phyloP scores from a whole-genome alignment of 331 rosid species.

The Acacia pycnantha region DNA sequence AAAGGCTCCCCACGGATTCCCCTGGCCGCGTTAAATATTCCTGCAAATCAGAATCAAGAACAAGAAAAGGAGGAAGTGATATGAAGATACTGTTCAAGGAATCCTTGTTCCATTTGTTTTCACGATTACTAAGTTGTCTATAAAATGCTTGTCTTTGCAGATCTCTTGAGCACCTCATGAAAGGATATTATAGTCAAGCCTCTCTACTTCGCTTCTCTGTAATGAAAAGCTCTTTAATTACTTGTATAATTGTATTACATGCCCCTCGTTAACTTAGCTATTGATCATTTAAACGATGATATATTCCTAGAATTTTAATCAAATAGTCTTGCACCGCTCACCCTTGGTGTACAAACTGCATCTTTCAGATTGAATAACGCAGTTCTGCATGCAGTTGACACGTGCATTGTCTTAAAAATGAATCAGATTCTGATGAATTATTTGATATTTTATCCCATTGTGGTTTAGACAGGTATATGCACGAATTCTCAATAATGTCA shows the following conservation, averaged over 20 bases:
- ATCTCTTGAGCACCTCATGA: constrained; percentile 26
- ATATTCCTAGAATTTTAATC: constrained; percentile 37
- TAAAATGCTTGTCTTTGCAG: constrained; percentile 30
- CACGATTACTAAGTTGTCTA: constrained; percentile 29
- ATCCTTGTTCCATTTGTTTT: constrained; percentile 19
- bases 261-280: constrained; percentile 15
- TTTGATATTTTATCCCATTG: constrained; percentile 9
- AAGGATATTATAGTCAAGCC: constrained; percentile 22
- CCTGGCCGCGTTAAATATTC: constrained; percentile 62
- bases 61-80: constrained; percentile 50
- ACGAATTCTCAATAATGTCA: background rate
- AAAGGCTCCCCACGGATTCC: constrained; percentile 56
- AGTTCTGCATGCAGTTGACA: constrained; percentile 43
- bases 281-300: constrained; percentile 34
- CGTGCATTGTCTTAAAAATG: constrained; percentile 44
- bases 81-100: constrained; percentile 56
- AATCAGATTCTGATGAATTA: constrained; percentile 41
- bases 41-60: constrained; percentile 59
- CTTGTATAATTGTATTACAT: background rate
- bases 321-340: constrained; percentile 20
- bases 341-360: constrained; percentile 21
- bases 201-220: constrained; percentile 23
- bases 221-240: constrained; percentile 20
- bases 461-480: background rate
- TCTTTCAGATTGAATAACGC: constrained; percentile 46